Evolutionary conservation across 495 filamentous ascomycete genomes (phyloP).

Genomic region (Trichoderma erinaceum): DNA sequence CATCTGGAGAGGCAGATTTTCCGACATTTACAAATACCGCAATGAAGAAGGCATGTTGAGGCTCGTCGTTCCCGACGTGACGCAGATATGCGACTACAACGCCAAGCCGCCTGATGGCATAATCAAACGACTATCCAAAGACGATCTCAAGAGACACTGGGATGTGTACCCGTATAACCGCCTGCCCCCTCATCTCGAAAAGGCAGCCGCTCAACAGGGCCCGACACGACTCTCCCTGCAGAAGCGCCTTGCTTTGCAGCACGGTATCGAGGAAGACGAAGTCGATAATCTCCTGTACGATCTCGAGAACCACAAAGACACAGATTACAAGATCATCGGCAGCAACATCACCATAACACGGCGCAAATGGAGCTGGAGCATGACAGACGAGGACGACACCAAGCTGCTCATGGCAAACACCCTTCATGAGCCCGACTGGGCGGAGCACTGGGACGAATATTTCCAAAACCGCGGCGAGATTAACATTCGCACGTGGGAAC

Average conservation of each 20-base stretch:
- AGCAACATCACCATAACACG: not conserved
- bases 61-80: not conserved
- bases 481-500: not conserved
- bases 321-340: not conserved
- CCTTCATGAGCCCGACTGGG: slow-evolving; percentile 9
- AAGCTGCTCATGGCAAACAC: slow-evolving; percentile 11
- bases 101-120: not conserved
- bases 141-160: not conserved
- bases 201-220: not conserved
- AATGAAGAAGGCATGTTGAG: not conserved
- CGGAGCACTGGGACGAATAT: slow-evolving; percentile 4
- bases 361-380: not conserved
- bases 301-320: not conserved
- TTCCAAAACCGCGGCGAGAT: not conserved
- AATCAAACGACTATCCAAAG: not conserved
- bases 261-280: not conserved
- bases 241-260: not conserved
- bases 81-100: not conserved
- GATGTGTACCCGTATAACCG: not conserved
- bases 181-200: not conserved
- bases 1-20: not conserved
- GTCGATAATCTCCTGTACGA: not conserved
- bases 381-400: not conserved
- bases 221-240: not conserved
- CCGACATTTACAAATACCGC: not conserved